Evolutionary conservation across 345 rosid species (phyloP).

Genomic region (Gossypium arboreum): DNA sequence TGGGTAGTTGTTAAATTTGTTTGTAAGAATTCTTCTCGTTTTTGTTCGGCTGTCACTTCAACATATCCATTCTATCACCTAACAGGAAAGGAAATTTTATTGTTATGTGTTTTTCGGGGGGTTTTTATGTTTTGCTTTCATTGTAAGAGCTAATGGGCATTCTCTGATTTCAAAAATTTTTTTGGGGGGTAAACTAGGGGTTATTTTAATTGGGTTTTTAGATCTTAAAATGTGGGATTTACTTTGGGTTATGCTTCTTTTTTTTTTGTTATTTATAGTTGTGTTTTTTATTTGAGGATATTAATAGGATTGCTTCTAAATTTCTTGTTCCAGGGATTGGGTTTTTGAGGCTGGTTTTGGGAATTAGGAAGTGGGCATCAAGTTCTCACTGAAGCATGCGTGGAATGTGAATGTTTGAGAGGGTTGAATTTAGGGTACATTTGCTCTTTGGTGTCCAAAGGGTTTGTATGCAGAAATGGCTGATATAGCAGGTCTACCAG

Average conservation of each 20-base stretch:
- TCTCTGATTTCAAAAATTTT: not conserved
- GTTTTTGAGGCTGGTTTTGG: slow-evolving; percentile 12
- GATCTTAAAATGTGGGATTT: slow-evolving; percentile 15
- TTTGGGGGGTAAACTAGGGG: not conserved
- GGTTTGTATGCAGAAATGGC: slow-evolving; percentile 47
- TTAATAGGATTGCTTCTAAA: slow-evolving; percentile 7
- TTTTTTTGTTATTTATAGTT: not conserved
- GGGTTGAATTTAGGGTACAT: slow-evolving; percentile 6
- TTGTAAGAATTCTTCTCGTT: slow-evolving; percentile 14
- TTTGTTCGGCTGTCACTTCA: slow-evolving; percentile 53
- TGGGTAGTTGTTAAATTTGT: slow-evolving; percentile 14
- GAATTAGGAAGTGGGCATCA: slow-evolving; percentile 14
- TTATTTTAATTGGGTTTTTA: slow-evolving; percentile 1
- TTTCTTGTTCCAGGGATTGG: slow-evolving; percentile 28
- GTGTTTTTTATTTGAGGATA: not conserved
- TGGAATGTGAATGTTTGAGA: slow-evolving; percentile 21
- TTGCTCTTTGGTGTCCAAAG: slow-evolving; percentile 18
- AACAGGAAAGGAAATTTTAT: slow-evolving; percentile 21
- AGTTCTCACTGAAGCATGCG: slow-evolving; percentile 6
- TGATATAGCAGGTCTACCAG: slow-evolving; percentile 70
- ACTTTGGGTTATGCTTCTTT: not conserved
- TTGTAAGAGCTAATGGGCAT: slow-evolving; percentile 32
- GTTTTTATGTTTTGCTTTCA: slow-evolving; percentile 40
- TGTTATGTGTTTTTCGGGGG: not conserved
- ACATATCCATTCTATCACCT: slow-evolving; percentile 37